Percentiles rank a stretch among this genome's conserved stretches.
Evolutionary conservation across 148 eudicot genomes (phyloP).

Genomic region (Rhododendron ovatum): DNA sequence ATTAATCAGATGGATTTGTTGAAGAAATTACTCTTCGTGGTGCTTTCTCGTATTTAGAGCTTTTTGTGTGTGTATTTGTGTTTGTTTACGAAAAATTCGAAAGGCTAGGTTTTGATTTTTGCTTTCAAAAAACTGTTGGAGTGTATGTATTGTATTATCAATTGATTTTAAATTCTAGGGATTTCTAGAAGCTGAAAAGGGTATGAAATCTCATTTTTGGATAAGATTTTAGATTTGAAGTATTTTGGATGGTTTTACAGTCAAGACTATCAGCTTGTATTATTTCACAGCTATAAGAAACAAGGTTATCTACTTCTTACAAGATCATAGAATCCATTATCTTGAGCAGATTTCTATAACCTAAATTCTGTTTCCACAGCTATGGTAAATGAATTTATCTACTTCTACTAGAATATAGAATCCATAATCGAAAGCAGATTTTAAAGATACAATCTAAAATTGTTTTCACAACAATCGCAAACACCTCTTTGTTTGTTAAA

Average conservation of each 20-base stretch:
- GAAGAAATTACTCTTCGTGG: background rate
- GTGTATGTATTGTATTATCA: background rate
- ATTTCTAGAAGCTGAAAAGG: background rate
- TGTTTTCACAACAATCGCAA: background rate
- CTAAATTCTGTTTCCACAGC: background rate
- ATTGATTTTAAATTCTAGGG: background rate
- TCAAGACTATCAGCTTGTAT: background rate
- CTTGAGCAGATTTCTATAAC: background rate
- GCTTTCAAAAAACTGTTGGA: no score
- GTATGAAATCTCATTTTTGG: background rate
- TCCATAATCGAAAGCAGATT: background rate
- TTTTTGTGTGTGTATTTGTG: background rate
- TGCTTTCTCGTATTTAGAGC: background rate
- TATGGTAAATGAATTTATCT: background rate
- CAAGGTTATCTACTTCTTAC: background rate
- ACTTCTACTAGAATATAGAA: background rate
- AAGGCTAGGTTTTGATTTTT: background rate
- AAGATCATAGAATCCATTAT: background rate
- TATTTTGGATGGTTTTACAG: background rate
- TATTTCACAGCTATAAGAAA: background rate
- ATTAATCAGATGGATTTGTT: background rate
- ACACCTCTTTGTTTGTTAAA: background rate
- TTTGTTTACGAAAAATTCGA: no score
- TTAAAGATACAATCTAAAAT: no score
- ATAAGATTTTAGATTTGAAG: background rate